Evolutionary conservation across 2,329 filamentous ascomycete species (phyloP), one percentile per base, ranked within the genome.

Genomic region (Fusarium bactridioides): DNA sequence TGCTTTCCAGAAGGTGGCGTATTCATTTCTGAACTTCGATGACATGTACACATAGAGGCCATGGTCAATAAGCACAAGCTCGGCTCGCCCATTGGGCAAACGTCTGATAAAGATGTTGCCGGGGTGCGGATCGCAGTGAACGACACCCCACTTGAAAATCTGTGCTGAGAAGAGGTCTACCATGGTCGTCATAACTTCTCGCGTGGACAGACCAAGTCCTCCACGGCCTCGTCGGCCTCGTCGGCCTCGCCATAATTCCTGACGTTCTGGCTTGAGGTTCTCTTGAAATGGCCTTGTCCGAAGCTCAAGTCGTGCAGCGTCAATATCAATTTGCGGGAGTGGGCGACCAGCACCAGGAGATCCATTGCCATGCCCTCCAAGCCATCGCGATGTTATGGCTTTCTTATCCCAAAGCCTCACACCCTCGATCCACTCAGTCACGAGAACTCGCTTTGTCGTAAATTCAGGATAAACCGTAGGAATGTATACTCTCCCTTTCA

Each of bases 371-470:
- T 90, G 89, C 11, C 93, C 93, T 27, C 94, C 95, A 41, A 91
- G 83, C 95, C 96, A 98, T 9, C 88, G 86, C 6, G 87, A 87
- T 0, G 90, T 92, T 78, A 98, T 91, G 59, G 92, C 87, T 64
- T 93, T 90, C 80, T 97, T 97, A 77, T 98, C 95, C 94, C 95
- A 97, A 5, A 99, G 86, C 4, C 95, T 89, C 5, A 97, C 90
- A 11, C 96, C 96, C 82, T 99, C 96, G 66, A 99, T 97, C 96
- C 96, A 99, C 80, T 99, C 96, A 0, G 95, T 94, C 2, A 95
- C 97, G 85, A 99, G 92, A 54, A 99, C 91, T 41, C 96, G 89
- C 78, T 87, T 92, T 21, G 93, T 94, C 58, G 90, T 94, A 33
- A 98, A 87, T 68, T 97, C 94, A 8, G 91, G 86, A 80, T 97